A percentile compares a stretch with the other conserved stretches of the same genome.
Conservation (phyloP, 805 yeast genomes). For the Cyberlindnera meyerae region DNA sequence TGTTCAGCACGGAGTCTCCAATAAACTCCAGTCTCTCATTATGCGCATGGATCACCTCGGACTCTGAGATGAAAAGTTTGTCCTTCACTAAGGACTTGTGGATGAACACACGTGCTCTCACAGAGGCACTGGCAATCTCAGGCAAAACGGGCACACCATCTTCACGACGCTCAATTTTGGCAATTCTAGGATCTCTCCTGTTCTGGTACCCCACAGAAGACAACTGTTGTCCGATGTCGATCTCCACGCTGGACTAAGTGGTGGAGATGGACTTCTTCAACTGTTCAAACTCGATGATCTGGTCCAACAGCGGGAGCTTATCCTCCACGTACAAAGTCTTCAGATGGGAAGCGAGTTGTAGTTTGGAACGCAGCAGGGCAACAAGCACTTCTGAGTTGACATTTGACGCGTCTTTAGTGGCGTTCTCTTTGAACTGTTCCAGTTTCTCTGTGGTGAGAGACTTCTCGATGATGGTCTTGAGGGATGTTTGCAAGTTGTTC, state of each 20-base stretch:
- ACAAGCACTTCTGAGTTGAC: slow-evolving; percentile 38
- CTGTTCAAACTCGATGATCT: slow-evolving; percentile 40
- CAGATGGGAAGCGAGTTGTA: slow-evolving; percentile 56
- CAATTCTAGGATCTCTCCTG: no score
- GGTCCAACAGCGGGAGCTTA: slow-evolving; percentile 49
- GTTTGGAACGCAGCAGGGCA: slow-evolving; percentile 47
- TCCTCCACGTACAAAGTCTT: slow-evolving; percentile 48
- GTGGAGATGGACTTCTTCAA: no score
- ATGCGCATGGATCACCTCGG: slow-evolving; percentile 56
- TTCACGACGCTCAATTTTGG: neutral
- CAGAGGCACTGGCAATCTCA: slow-evolving; percentile 48
- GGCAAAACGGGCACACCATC: slow-evolving; percentile 65
- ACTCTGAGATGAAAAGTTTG: slow-evolving; percentile 48
- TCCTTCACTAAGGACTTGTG: slow-evolving; percentile 72
- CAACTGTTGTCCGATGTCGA: slow-evolving; percentile 11
- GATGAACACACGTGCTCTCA: slow-evolving; percentile 68
- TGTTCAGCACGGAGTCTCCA: slow-evolving; percentile 83
- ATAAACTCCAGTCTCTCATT: slow-evolving; percentile 87
- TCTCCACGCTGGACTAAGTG: slow-evolving; percentile 2
- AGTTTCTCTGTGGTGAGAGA: slow-evolving; percentile 49
- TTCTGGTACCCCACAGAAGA: no score
- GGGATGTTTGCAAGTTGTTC: slow-evolving; percentile 45
- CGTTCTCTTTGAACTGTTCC: slow-evolving; percentile 27
- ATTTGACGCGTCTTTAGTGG: slow-evolving; percentile 25
- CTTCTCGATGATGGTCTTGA: slow-evolving; percentile 45